A percentile compares a stretch with the other conserved stretches of the same genome.
Evolutionary conservation across 176 grass and related monocot species (phyloP).

Genomic region (Aegilops tauschii): DNA sequence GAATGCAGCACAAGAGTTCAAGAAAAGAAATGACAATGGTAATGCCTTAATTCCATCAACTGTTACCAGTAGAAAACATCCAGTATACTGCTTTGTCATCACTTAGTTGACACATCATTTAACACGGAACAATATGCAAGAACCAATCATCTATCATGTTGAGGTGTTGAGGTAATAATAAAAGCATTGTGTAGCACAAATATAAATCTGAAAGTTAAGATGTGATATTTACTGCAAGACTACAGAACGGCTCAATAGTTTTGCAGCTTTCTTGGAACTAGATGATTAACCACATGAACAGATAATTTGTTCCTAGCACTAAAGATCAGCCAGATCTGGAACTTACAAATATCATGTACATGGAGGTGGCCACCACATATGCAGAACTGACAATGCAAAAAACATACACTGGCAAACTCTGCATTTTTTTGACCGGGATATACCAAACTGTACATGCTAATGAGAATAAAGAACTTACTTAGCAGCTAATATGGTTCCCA

Average conservation of each 20-base stretch:
- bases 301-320: background rate
- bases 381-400: background rate
- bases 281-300: background rate
- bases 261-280: background rate
- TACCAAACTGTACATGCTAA: conserved; percentile 11
- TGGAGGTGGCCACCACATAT: background rate
- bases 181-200: conserved; percentile 3
- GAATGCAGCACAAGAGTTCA: background rate
- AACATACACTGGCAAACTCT: no score
- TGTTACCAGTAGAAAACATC: background rate
- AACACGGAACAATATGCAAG: background rate
- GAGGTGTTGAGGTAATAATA: background rate
- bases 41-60: background rate
- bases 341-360: background rate
- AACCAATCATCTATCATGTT: background rate
- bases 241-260: background rate
- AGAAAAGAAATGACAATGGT: background rate
- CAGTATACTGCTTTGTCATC: background rate
- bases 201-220: background rate
- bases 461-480: conserved; percentile 46
- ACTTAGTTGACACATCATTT: conserved; percentile 1
- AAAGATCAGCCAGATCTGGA: background rate
- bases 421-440: background rate
- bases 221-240: background rate
- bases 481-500: conserved; percentile 87